Conservation (phyloP, 2,329 filamentous ascomycete genomes). For the Epichloe festucae region DNA sequence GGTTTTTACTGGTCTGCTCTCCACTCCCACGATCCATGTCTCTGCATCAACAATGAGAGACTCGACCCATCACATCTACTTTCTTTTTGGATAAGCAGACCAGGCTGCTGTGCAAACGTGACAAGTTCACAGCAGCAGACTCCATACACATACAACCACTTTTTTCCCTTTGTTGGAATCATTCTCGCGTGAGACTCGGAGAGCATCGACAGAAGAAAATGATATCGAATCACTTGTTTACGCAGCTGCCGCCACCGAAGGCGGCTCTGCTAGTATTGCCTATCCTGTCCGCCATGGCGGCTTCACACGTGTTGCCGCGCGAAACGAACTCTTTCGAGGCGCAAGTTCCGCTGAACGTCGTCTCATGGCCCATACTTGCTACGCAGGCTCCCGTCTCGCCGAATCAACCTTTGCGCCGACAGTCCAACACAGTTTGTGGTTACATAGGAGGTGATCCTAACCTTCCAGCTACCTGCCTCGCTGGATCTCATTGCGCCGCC, state of each 20-base stretch:
- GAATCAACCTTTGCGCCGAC: constrained; percentile 25
- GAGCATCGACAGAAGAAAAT: constrained; percentile 10
- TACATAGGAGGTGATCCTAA: constrained; percentile 39
- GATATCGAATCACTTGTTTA: constrained; percentile 18
- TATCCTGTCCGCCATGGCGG: constrained; percentile 18
- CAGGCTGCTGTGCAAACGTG: neutral
- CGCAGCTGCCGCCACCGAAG: constrained; percentile 21
- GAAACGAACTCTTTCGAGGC: constrained; percentile 24
- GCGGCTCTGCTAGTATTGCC: constrained; percentile 22
- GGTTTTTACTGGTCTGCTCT: neutral
- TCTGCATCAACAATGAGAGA: constrained; percentile 1
- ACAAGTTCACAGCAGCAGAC: neutral
- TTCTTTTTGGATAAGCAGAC: constrained; percentile 1
- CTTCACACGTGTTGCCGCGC: constrained; percentile 27
- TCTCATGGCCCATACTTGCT: constrained; percentile 21
- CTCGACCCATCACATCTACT: neutral
- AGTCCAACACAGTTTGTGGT: constrained; percentile 43
- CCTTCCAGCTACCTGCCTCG: constrained; percentile 42
- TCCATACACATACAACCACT: neutral
- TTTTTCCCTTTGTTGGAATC: neutral
- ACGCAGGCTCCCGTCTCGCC: constrained; percentile 25
- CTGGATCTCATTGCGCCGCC: constrained; percentile 45
- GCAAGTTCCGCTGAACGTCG: constrained; percentile 22
- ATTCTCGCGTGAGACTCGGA: neutral
- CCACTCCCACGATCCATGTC: neutral